Evolutionary conservation across 164 flowering plant species (phyloP).

Genomic region (Stephania cephalantha): DNA sequence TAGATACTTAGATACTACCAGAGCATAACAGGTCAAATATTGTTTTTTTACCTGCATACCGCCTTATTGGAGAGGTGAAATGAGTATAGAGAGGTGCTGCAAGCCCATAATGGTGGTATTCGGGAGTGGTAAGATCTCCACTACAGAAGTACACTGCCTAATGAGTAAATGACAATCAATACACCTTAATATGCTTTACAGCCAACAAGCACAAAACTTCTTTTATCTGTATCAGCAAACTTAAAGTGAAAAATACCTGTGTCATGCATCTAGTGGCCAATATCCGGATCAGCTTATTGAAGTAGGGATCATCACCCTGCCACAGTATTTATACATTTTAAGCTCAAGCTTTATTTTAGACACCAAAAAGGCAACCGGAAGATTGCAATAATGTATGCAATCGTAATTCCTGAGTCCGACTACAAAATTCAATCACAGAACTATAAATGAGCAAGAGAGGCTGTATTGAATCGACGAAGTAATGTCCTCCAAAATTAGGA

Average conservation of each 20-base stretch:
- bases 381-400: too few species aligned
- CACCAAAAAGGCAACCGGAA: not conserved
- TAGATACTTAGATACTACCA: not conserved
- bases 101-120: slow-evolving; percentile 89
- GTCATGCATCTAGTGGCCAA: slow-evolving; percentile 99
- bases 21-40: not conserved
- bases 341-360: not conserved
- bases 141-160: slow-evolving; percentile 99
- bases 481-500: not conserved
- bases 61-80: slow-evolving; percentile 94
- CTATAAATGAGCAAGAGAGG: not conserved
- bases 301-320: slow-evolving; percentile 94
- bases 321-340: slow-evolving; percentile 2
- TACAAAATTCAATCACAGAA: not conserved
- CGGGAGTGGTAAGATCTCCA: slow-evolving; percentile 92
- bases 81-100: slow-evolving; percentile 92
- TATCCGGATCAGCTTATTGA: slow-evolving; percentile 88
- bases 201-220: not conserved
- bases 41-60: slow-evolving; percentile 78
- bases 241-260: slow-evolving; percentile 46
- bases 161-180: slow-evolving; percentile 15
- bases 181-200: not conserved
- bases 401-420: not conserved
- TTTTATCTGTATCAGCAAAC: not conserved
- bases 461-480: not conserved